Evolutionary conservation across 2,329 filamentous ascomycete genomes (phyloP), one percentile per base, ranked within the genome.

Genomic region (Colletotrichum magnum): DNA sequence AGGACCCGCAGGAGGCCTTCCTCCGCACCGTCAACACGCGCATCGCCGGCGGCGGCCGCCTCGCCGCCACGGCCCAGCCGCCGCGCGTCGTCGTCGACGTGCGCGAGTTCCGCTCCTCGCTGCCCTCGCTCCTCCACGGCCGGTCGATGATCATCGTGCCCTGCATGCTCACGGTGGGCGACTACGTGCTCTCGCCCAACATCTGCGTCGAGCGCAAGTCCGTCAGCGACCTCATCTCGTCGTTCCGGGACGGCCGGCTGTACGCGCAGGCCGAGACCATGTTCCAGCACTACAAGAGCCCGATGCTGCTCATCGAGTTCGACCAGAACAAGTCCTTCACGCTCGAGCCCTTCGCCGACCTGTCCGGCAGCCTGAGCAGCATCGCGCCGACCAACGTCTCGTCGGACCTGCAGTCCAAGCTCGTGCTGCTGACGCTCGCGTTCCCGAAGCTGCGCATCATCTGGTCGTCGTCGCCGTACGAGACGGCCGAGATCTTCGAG

Each of bases 271-370:
- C 93, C 48, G 95, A 98, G 81, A 91, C 93, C 56, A 98, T 99
- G 95, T 92, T 97, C 68, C 90, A 94, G 78, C 91, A 98, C 82
- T 99, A 99, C 88, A 92, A 92, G 76, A 90, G 82, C 73, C 92
- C 94, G 0, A 93, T 98, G 89, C 89, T 99, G 6, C 89, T 99
- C 52, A 98, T 99, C 76, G 96, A 99, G 80, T 99, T 99, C 79
- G 95, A 98, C 78, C 93, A 97, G 78, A 95, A 97, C 83, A 98
- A 97, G 79, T 95, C 94, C 4, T 99, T 99, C 80, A 98, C 95
- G 0, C 90, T 99, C 16, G 96, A 95, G 79, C 92, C 93, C 0
- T 88, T 94, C 75, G 91, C 91, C 57, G 91, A 93, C 80, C 75
- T 92, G 61, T 86, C 87, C 9, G 85, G 89, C n/a, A 89, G 87